Base-by-base conservation (phyloP, 2,329 filamentous ascomycete genomes). In the Aspergillus fumigatiaffinis region DNA sequence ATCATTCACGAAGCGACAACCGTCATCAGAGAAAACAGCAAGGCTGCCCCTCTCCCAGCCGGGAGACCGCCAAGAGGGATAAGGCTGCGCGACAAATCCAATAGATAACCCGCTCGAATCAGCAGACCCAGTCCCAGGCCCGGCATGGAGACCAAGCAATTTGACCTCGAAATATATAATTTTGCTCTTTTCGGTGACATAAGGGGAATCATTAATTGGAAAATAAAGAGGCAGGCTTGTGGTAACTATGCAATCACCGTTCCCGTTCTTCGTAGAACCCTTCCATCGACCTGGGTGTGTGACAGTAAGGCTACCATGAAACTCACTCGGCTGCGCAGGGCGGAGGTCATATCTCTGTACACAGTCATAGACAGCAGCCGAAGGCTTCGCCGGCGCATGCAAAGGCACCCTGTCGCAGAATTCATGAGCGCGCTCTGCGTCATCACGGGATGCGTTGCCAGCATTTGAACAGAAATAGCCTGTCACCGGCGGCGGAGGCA, bases 1-100 rank as follows among this genome's bases (percentile, higher is more conserved):
- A 65, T 87, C 82, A 67, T 87, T 86, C 32, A 87, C 81, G 62
- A 86, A 88, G 42, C 82, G 78, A 28, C 83, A 78, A 1, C 85
- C 85, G 66, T 88, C 85, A 63, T 87, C 85, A 4, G 82, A 81
- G 63, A 87, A 85, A 6, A 88, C 81, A 1, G 78, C 85, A 2
- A 87, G 68, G 58, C 82, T 84, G 1, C 80, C 84, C 48, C 85
- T 77, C 64, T 87, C 82, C 85, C 84, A 87, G 1, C 85, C 85
- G 0, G 85, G 85, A 7, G 86, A 79, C 21, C 85, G 77, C 77
- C 82, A 87, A 0, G 81, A 76, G 0, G 85, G 85, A 66, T 86
- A 87, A 4, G 85, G 85, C 51, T 83, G 82, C 3, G 84, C 84
- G 35, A 79, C 76, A 64, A 82, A 87, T 2, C 85, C 85, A 32